These are phyloP conservation scores for Aspergillus cavernicola DNA, from an alignment of 495 filamentous ascomycete genomes.

Conservation along the genomic window DNA sequence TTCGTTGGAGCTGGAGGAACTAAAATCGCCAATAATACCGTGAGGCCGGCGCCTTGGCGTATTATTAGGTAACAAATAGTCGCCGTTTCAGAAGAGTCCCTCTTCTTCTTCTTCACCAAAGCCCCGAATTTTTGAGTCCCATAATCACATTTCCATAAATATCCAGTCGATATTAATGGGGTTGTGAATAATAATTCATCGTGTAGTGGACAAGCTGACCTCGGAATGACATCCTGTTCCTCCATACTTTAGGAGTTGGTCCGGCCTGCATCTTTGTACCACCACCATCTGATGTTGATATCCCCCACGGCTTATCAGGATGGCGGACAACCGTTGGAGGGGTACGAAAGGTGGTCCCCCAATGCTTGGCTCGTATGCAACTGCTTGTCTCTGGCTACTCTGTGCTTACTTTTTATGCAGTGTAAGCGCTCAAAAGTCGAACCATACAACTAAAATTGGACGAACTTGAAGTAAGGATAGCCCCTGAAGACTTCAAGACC, in stretches of 20 bases:
- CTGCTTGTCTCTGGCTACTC: neutral
- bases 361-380: slow-evolving; percentile 9
- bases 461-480: neutral
- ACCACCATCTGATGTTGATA: neutral
- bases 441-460: neutral
- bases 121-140: neutral
- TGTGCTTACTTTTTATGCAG: slow-evolving; percentile 5
- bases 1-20: neutral
- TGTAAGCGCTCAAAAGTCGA: neutral
- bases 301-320: slow-evolving; percentile 10
- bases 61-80: slow-evolving; percentile 15
- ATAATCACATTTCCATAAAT: neutral
- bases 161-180: no score
- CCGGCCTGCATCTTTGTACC: neutral
- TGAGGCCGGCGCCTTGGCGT: slow-evolving; percentile 1
- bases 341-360: neutral
- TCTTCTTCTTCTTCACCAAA: neutral
- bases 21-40: neutral
- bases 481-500: no score
- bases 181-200: neutral
- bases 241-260: neutral
- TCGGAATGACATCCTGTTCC: neutral
- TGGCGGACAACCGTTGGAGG: neutral
- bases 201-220: no score
- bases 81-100: neutral